Evolutionary conservation across 805 yeast species (phyloP).

Genomic region (Pichia cabralensis): DNA sequence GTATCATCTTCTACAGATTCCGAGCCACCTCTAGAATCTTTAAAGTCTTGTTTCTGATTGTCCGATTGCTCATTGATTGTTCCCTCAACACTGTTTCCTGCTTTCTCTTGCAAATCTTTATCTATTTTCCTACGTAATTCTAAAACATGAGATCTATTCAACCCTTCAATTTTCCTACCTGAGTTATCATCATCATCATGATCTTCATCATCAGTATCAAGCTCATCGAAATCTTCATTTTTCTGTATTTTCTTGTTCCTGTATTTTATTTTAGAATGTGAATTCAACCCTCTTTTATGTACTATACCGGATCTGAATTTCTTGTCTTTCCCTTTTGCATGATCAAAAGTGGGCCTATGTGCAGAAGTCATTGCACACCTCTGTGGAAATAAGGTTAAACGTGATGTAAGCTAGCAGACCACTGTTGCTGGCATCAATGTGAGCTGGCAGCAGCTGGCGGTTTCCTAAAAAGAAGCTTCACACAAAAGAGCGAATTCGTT

Average conservation of each 20-base stretch:
- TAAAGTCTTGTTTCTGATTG: background rate
- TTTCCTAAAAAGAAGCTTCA: too few species aligned
- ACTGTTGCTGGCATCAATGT: too few species aligned
- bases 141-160: background rate
- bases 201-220: slow-evolving; percentile 39
- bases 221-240: slow-evolving; percentile 29
- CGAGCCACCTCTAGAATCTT: background rate
- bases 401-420: too few species aligned
- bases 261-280: slow-evolving; percentile 40
- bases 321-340: slow-evolving; percentile 45
- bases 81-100: too few species aligned
- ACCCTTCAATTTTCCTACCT: slow-evolving; percentile 2
- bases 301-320: slow-evolving; percentile 30
- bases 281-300: slow-evolving; percentile 3
- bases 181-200: slow-evolving; percentile 34
- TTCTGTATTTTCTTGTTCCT: slow-evolving; percentile 22
- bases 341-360: slow-evolving; percentile 60
- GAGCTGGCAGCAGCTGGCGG: too few species aligned
- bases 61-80: too few species aligned
- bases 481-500: too few species aligned
- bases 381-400: too few species aligned
- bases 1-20: slow-evolving; percentile 1
- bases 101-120: background rate
- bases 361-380: slow-evolving; percentile 62
- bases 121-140: background rate